Base-by-base conservation (phyloP, 805 yeast genomes). In the Hermanozyma aechmeae region DNA sequence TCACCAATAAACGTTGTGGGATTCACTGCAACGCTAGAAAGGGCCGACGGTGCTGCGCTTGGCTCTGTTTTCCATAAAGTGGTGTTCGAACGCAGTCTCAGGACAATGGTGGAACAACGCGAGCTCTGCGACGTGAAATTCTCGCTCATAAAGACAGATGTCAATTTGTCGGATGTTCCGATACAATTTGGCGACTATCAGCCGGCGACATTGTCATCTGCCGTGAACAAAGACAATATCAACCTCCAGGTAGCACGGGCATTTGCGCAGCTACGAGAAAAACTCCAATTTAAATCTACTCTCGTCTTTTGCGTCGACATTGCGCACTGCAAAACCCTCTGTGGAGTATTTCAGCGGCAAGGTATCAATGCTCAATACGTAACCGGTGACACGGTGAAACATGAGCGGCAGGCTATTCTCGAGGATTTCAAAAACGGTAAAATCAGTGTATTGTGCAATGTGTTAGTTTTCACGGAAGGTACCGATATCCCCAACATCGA, bases 401-500 rank as follows among this genome's bases (percentile, higher is more conserved):
- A 48, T 5, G 74, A 68, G 23, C 59, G 96, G 23, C 65, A 56
- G 11, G 44, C 50, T 3, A 61, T 74, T 0, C 53, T 86, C 2
- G 51, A 58, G 5, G 76, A 70, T 20, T 89, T 87, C 47, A 68
- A 64, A 35, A 41, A 54, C 0, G 86, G 92, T 0, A 47, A 65
- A 11, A 62, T 83, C 13, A 73, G 78, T 4, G 93, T 89, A 0
- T 53, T 87, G 17, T 68, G 92, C 57, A 89, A 89, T 46, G 92
- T 95, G 49, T 84, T 81, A 12, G 83, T 87, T 5, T 79, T 89
- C 42, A 87, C 95, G 0, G 97, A 87, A 50, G 97, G 97, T 0
- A 85, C 96, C 0, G 96, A 87, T 55, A 76, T 89, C 13, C 96
- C 96, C 3, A 76, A 76, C 36, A 79, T 86, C 32, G 96, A 87